phyloP scores from a whole-genome alignment of 345 rosid genomes.

The Triadica sebifera region DNA sequence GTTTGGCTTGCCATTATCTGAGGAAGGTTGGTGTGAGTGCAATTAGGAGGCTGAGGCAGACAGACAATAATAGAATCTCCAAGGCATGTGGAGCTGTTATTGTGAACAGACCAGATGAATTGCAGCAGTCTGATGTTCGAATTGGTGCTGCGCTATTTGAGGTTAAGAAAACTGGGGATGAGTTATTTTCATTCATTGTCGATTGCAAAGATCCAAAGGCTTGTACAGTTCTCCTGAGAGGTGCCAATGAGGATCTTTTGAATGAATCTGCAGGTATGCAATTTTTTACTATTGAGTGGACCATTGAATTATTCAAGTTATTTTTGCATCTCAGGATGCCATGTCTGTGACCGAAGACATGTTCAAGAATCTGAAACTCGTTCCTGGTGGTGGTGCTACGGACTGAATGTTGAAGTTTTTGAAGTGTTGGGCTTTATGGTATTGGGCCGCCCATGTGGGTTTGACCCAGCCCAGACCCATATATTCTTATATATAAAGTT shows the following conservation, averaged over 20 bases:
- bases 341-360: constrained; percentile 96
- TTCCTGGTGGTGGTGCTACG: constrained; percentile 96
- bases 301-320: neutral
- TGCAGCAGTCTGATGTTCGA: constrained; percentile 96
- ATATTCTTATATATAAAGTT: no score
- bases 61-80: constrained; percentile 89
- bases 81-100: constrained; percentile 95
- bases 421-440: no score
- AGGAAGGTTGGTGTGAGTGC: constrained; percentile 97
- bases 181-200: constrained; percentile 81
- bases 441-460: no score
- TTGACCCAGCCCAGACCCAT: no score
- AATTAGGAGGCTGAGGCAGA: constrained; percentile 88
- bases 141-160: constrained; percentile 93
- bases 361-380: constrained; percentile 85
- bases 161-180: constrained; percentile 93
- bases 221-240: constrained; percentile 86
- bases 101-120: constrained; percentile 89
- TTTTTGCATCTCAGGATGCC: constrained; percentile 59
- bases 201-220: constrained; percentile 97
- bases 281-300: neutral
- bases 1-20: constrained; percentile 86
- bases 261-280: constrained; percentile 85
- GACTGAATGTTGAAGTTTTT: no score
- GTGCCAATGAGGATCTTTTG: constrained; percentile 97